phyloP scores from a whole-genome alignment of 495 filamentous ascomycete species.

The Cercophora newfieldiana region DNA sequence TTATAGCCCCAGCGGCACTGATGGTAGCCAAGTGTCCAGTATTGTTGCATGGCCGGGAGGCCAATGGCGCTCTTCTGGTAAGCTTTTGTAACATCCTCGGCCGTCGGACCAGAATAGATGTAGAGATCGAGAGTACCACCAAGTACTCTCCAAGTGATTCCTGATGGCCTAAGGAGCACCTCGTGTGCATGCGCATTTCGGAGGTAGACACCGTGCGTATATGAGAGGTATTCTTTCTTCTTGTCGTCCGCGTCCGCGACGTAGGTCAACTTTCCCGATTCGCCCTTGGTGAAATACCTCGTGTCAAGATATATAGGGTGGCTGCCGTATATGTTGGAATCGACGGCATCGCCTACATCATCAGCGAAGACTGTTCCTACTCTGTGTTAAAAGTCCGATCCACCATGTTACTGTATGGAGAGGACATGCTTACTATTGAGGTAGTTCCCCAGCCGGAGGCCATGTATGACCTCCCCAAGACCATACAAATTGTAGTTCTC shows the following conservation, averaged over 20 bases:
- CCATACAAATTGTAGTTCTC: constrained; percentile 78
- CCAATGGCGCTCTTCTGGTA: constrained; percentile 71
- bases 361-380: constrained; percentile 67
- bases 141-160: constrained; percentile 76
- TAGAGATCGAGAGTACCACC: constrained; percentile 83
- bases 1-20: constrained; percentile 83
- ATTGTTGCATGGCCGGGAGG: constrained; percentile 79
- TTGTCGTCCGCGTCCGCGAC: constrained; percentile 55
- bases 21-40: constrained; percentile 85
- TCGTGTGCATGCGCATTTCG: constrained; percentile 80
- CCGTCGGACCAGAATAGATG: constrained; percentile 73
- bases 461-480: constrained; percentile 76
- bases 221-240: constrained; percentile 57
- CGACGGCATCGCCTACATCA: constrained; percentile 62
- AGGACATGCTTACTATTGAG: constrained; percentile 59
- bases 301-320: constrained; percentile 87
- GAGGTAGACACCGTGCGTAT: constrained; percentile 81
- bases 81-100: constrained; percentile 66
- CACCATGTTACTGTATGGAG: background rate
- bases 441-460: constrained; percentile 69
- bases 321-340: constrained; percentile 76
- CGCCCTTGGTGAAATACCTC: constrained; percentile 59
- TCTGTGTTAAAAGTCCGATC: constrained; percentile 8
- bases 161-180: constrained; percentile 61
- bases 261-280: constrained; percentile 53